These are phyloP conservation scores for Geranomyces variabilis DNA, from an alignment of 192 early-diverging fungal genomes.

Conservation along the genomic window DNA sequence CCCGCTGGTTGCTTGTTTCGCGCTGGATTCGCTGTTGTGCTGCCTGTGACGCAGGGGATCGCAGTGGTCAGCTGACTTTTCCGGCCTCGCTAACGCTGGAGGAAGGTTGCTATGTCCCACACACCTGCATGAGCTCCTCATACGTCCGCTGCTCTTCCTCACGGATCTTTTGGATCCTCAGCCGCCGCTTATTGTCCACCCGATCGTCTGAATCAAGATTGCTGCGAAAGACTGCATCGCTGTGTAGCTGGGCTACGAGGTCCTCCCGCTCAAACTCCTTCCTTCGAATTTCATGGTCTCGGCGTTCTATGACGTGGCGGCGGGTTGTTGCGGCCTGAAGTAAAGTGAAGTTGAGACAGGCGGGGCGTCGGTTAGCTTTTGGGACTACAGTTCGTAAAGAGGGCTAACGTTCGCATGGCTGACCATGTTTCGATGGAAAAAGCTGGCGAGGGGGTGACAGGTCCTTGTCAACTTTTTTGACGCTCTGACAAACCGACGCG, in stretches of 20 bases:
- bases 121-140: conserved; percentile 43
- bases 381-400: too few species aligned
- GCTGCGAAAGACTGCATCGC: conserved; percentile 45
- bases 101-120: not conserved
- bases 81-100: too few species aligned
- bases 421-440: too few species aligned
- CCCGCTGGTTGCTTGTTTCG: conserved; percentile 27
- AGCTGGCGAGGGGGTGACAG: too few species aligned
- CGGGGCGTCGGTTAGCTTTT: too few species aligned
- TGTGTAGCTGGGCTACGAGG: conserved; percentile 47
- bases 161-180: conserved; percentile 36
- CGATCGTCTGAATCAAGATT: conserved; percentile 47
- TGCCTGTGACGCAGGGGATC: conserved; percentile 20
- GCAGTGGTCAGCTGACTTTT: not conserved
- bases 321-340: conserved; percentile 20
- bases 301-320: conserved; percentile 30
- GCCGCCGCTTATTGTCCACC: conserved; percentile 48
- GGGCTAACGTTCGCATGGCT: too few species aligned
- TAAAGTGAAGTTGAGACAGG: too few species aligned
- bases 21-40: conserved; percentile 34
- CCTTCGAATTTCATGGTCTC: conserved; percentile 47
- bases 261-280: conserved; percentile 50
- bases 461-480: too few species aligned
- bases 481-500: too few species aligned
- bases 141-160: conserved; percentile 44